phyloP scores from a whole-genome alignment of 1,139 yeast species.

The Geotrichum europaeum region DNA sequence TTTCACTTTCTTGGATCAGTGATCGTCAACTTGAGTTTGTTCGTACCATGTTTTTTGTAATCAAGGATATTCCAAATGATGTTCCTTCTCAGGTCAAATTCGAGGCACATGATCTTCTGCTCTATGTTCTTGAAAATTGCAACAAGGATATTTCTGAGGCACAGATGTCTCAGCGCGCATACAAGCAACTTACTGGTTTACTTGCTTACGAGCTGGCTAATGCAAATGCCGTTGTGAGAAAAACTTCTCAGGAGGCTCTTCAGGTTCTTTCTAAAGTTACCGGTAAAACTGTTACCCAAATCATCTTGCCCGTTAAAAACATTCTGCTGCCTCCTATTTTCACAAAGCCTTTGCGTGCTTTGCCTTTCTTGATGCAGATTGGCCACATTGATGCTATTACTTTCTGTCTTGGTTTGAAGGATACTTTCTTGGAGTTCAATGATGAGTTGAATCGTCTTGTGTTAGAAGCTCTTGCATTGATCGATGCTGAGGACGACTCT shows the following conservation, averaged over 20 bases:
- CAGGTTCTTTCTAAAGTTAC: slow-evolving; percentile 64
- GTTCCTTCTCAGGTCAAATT: slow-evolving; percentile 76
- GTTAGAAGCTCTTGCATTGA: slow-evolving; percentile 86
- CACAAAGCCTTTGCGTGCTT: slow-evolving; percentile 91
- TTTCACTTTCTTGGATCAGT: slow-evolving; percentile 70
- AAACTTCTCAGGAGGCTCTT: slow-evolving; percentile 71
- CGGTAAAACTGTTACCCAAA: slow-evolving; percentile 58
- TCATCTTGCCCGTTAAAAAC: slow-evolving; percentile 77
- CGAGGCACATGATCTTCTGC: slow-evolving; percentile 62
- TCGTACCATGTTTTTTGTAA: slow-evolving; percentile 79
- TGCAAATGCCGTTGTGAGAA: slow-evolving; percentile 75
- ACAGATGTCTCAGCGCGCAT: slow-evolving; percentile 56
- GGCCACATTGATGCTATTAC: slow-evolving; percentile 97
- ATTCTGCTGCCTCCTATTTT: slow-evolving; percentile 86
- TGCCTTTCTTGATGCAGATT: slow-evolving; percentile 98
- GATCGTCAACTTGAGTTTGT: slow-evolving; percentile 76
- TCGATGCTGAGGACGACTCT: slow-evolving; percentile 96
- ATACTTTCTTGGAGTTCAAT: slow-evolving; percentile 76
- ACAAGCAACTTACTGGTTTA: slow-evolving; percentile 77
- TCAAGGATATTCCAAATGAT: slow-evolving; percentile 84
- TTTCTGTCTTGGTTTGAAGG: slow-evolving; percentile 74
- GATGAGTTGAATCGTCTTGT: slow-evolving; percentile 82
- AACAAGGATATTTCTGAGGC: slow-evolving; percentile 55
- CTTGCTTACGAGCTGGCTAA: slow-evolving; percentile 89
- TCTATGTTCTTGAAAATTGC: slow-evolving; percentile 59